Base-by-base conservation (phyloP, 139 green algal species). In the Chlorella sp. region DNA sequence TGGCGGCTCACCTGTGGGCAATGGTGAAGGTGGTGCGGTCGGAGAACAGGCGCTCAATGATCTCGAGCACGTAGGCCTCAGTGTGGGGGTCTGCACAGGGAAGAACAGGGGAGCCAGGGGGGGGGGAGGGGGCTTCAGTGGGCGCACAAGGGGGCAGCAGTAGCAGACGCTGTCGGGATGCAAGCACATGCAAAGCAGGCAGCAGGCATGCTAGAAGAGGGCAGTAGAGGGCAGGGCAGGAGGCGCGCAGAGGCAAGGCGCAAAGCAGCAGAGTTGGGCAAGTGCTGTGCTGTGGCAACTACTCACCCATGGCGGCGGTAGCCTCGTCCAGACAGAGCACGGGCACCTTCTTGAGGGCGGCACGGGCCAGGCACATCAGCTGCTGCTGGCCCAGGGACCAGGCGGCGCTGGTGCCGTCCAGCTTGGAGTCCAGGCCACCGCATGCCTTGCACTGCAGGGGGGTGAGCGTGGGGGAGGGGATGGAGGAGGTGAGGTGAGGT, bases 351-450 rank as follows among this genome's bases (percentile, higher is more conserved):
- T 93, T 93, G 57, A 99, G 94, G 82, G 98, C 92, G 0, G 98
- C 97, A 18, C 98, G 93, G 0, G 96, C 97, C 88, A 99, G 93
- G 82, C 95, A 97, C 48, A 99, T 90, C 77, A 99, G 96, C 93
- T 99, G 98, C 85, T 96, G 94, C 94, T 99, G 97, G 7, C 98
- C 98, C 53, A 96, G 88, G 24, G 91, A 96, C 48, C 88, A 94
- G 82, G 96, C 96, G 87, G 99, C 96, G 86, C 99, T 97, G 87
- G 99, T 98, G 53, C 96, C 98, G 92, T 99, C 97, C 80, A 99
- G 98, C 94, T 99, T 99, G 83, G 92, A 94, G 60, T 96, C 92
- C 34, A 97, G 90, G 34, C 95, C 93, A 69, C 94, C 94, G 34
- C 66, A 75, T 32, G 69, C n/a, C 30, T 91, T 89, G 34, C 88